These are phyloP conservation scores for Tympanopsis confertula DNA, from an alignment of 2,329 filamentous ascomycete genomes.

Conservation along the genomic window DNA sequence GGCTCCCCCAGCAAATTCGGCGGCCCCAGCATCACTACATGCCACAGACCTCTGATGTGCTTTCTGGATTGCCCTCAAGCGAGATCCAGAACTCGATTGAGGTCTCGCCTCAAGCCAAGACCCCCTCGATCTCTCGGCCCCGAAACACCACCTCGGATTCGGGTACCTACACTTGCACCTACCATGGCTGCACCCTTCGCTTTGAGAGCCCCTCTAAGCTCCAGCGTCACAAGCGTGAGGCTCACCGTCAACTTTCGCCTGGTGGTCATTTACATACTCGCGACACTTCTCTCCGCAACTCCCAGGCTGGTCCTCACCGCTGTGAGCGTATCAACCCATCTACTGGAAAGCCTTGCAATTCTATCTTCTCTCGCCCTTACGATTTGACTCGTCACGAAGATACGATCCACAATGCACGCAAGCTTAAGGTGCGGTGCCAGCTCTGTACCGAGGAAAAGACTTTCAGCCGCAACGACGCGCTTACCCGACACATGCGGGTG, in stretches of 20 bases:
- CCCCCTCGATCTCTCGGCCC: conserved; percentile 29
- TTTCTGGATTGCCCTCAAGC: background rate
- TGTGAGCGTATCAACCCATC: conserved; percentile 90
- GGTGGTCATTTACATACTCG: conserved; percentile 19
- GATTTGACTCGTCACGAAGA: conserved; percentile 94
- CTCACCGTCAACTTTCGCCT: conserved; percentile 62
- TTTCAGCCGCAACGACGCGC: conserved; percentile 86
- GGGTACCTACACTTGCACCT: conserved; percentile 92
- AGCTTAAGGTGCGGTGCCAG: conserved; percentile 87
- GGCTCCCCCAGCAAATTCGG: conserved; percentile 5
- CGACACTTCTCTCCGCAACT: conserved; percentile 33
- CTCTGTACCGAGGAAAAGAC: conserved; percentile 94
- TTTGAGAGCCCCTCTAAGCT: conserved; percentile 80
- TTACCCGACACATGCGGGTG: conserved; percentile 87
- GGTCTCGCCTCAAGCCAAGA: background rate
- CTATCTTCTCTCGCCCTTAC: conserved; percentile 88
- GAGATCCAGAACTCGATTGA: too few relatives aligned
- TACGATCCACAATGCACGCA: conserved; percentile 89
- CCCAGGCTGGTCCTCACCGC: conserved; percentile 83
- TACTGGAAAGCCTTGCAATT: conserved; percentile 89
- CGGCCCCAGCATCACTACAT: conserved; percentile 15
- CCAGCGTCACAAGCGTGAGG: conserved; percentile 92
- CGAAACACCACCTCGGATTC: conserved; percentile 58
- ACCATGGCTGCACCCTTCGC: conserved; percentile 76
- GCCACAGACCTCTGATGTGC: conserved; percentile 4